Base-by-base conservation (phyloP, 2,329 filamentous ascomycete species). In the Torrubiellomyces zombiae region DNA sequence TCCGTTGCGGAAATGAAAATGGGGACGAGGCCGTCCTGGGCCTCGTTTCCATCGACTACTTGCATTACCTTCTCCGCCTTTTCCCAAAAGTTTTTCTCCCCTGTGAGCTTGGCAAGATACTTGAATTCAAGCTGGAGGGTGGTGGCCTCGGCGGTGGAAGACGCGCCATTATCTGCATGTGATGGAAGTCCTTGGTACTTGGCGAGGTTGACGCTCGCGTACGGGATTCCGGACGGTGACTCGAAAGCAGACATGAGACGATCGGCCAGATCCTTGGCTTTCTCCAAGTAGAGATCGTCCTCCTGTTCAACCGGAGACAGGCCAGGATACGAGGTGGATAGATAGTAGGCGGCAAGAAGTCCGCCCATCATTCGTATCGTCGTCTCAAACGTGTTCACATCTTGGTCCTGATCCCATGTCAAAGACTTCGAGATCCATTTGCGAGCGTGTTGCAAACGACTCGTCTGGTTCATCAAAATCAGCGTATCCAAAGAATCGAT, bases 301-400 rank as follows among this genome's bases (percentile, higher is more conserved):
- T 83, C 74, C 12, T 80, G 74, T 5, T 56, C 43, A 28, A 83
- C 59, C 0, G 81, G 73, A 9, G 83, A 83, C 36, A 93, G 60
- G n/a, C 76, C 53, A 0, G 83, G 82, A 37, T 75, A 86, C 27
- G 69, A 66, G 14, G 70, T 89, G 13, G 83, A 86, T n/a, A 98
- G 63, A 50, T 95, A 95, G 48, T 98, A 83, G 7, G 89, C 89
- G 2, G 85, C 85, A 17, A 98, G 61, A 20, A 98, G 60, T 8
- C 89, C 89, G 10, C 89, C 89, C 24, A 98, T 60, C 85, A 95
- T 95, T 26, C 89, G 78, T 40, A 95, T 95, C 0, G 86, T 95
- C 6, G 86, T 95, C 56, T 98, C 89, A 40, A 95, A 98, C 0
- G 83, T 94, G 49, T 83, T 95, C 28, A 98, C 86, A 46, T 94